Percentiles rank a stretch among this genome's conserved stretches.
phyloP scores from a whole-genome alignment of 768 basidiomycete genomes.

The Rhodotorula toruloides region DNA sequence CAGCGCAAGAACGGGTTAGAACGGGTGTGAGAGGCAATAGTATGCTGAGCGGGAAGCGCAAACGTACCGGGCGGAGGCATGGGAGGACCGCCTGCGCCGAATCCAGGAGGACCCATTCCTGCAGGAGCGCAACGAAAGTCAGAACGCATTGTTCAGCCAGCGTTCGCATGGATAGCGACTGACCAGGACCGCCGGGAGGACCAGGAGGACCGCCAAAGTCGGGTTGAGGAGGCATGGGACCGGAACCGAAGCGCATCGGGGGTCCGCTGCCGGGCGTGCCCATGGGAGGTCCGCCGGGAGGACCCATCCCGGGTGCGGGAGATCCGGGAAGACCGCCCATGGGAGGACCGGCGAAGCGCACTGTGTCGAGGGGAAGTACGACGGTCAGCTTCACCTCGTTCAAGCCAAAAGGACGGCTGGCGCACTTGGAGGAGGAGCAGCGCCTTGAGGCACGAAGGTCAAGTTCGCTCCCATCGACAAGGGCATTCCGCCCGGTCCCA shows the following conservation, averaged over 20 bases:
- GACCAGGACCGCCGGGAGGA: background rate
- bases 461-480: constrained; percentile 17
- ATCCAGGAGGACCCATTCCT: background rate
- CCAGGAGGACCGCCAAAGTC: background rate
- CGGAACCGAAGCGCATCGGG: background rate
- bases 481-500: constrained; percentile 15
- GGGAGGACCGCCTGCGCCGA: background rate
- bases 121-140: background rate
- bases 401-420: background rate
- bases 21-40: background rate
- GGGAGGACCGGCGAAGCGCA: constrained; percentile 25
- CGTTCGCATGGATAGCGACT: background rate
- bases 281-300: background rate
- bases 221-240: background rate
- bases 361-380: background rate
- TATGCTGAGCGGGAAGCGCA: background rate
- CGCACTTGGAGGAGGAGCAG: background rate
- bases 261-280: background rate
- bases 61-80: background rate
- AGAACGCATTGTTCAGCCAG: background rate
- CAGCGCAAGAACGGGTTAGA: too few relatives aligned
- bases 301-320: background rate
- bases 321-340: background rate
- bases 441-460: constrained; percentile 9
- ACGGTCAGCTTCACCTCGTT: too few relatives aligned